These are phyloP conservation scores for Rhododendron williamsianum DNA, from an alignment of 148 eudicot species.

Conservation along the genomic window DNA sequence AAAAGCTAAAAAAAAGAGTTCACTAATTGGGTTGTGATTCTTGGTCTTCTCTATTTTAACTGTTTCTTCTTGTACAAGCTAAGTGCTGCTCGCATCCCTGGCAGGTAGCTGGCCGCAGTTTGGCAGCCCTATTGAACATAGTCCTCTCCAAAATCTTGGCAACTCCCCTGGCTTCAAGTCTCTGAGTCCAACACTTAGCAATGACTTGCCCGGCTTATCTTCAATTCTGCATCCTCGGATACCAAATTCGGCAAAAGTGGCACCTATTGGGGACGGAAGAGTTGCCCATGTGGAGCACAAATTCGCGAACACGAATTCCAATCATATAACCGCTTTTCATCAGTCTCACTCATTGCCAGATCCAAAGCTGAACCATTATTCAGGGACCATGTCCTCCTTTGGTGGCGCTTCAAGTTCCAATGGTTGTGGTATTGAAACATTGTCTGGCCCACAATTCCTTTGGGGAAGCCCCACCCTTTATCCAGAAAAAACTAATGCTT, in stretches of 20 bases:
- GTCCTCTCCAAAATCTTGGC: constrained; percentile 42
- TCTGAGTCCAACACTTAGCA: constrained; percentile 43
- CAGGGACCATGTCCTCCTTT: constrained; percentile 45
- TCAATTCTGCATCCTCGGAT: constrained; percentile 54
- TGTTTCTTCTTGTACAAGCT: background rate
- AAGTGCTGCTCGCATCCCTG: constrained; percentile 8
- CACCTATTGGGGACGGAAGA: constrained; percentile 63
- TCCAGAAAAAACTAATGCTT: constrained; percentile 37
- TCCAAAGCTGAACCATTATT: constrained; percentile 37
- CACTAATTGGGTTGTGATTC: background rate
- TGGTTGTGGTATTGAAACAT: constrained; percentile 59
- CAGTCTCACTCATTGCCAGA: constrained; percentile 78
- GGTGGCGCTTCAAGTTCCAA: constrained; percentile 58
- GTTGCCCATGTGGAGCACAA: constrained; percentile 35
- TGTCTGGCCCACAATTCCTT: constrained; percentile 81
- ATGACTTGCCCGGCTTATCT: constrained; percentile 52
- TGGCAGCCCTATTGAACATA: constrained; percentile 56
- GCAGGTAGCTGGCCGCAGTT: constrained; percentile 69
- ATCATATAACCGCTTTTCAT: constrained; percentile 35
- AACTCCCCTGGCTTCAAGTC: constrained; percentile 49
- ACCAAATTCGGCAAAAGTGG: constrained; percentile 45
- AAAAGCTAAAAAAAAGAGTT: background rate
- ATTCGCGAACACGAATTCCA: constrained; percentile 31
- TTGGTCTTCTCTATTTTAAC: background rate
- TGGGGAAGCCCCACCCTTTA: constrained; percentile 64